Base-by-base conservation (phyloP, 441 rosid genomes). In the Corymbia citriodora region DNA sequence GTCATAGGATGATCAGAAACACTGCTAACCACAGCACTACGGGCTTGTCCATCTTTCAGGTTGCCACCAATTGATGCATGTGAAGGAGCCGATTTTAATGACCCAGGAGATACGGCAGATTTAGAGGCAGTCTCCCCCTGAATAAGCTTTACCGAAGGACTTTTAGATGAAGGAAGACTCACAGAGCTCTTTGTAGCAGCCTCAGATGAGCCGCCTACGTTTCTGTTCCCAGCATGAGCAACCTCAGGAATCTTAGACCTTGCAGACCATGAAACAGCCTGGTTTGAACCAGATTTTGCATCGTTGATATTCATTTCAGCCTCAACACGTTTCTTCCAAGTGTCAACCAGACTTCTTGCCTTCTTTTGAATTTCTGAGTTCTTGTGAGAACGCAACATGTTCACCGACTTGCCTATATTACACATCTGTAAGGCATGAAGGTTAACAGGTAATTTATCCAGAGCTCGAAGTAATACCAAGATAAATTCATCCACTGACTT, bases 311-410 rank as follows among this genome's bases (percentile, higher is more conserved):
- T 91, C 99, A 97, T 97, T 92, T 98, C 99, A 90, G 97, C 98
- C 93, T 96, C 99, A 33, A 98, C 99, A 54, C 99, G 97, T 92
- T 95, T 97, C 94, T 98, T 98, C 99, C 99, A 98, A 49, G 97
- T 97, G 93, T 98, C 99, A 90, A 98, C 99, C 79, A 98, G 93
- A 90, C 96, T 95, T 92, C 99, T 95, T 19, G 99, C 99, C 92
- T 98, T 98, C 94, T 93, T 98, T 94, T 96, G 99, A 90, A 98
- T 97, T 88, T 98, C 99, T 70, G 94, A 90, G 89, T 95, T 97
- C 93, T 95, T 97, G 91, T 96, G 99, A 15, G 96, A 87, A 25
- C 99, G 96, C 90, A 98, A 91, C 94, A 96, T 96, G 93, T 98
- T 97, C 91, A 98, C 99, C n/a, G 99, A 97, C 93, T 97, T 97